Evolutionary conservation across 2,329 filamentous ascomycete genomes (phyloP), one percentile per base, ranked within the genome.

Genomic region (Fusarium sp.): DNA sequence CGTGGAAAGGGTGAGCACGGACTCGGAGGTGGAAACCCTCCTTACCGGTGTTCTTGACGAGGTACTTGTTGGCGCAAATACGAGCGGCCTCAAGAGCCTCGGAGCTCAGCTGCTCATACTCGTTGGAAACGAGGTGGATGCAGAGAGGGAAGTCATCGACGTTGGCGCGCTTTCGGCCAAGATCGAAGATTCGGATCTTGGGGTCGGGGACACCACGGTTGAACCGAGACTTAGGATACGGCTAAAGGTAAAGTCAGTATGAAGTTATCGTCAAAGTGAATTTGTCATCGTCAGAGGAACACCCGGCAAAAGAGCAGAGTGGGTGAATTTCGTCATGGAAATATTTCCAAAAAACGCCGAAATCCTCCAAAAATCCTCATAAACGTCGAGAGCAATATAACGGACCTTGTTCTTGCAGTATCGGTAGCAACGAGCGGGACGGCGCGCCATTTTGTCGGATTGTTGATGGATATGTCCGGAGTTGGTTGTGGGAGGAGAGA

Each of bases 391-490:
- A 61, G 46, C 55, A 53, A 53, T 16, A 53, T 44, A 72, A 85
- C 91, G 86, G 83, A 97, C 94, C 94, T 98, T 98, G 92, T 98
- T 99, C 93, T 99, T 99, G 94, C 96, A 99, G 93, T 99, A 99
- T 83, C 96, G 92, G 91, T 97, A 99, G 89, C 96, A 99, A 89
- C 96, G 93, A 82, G 96, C 96, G 83, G 96, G 96, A 92, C 96
- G 94, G 86, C 96, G 94, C 83, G 96, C 96, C 96, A 99, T 99
- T 89, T 91, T 94, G 91, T 91, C 89, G 85, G 88, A 86, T 85
- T 89, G 85, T 80, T 76, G 76, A 69, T 76, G 75, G 75, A 78
- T 76, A 78, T 78, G 73, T 78, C 80, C 76, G 67, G 69, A 74
- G 77, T 73, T 81, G 79, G 72, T 79, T 78, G 78, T 77, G 77